Conservation (phyloP, 1,139 yeast species). For the Suhomyces terraborum region DNA sequence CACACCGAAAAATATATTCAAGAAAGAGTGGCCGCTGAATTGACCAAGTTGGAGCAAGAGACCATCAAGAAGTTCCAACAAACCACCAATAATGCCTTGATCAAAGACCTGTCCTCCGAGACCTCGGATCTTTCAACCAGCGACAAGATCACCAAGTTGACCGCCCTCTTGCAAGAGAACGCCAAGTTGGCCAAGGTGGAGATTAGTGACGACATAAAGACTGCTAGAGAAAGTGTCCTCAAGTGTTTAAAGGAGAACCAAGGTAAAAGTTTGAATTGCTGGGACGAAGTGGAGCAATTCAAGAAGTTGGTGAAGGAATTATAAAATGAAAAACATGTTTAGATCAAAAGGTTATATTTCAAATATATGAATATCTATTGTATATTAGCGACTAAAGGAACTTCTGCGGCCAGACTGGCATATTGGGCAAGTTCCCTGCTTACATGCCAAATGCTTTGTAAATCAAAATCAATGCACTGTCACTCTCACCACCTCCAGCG, state of each 20-base stretch:
- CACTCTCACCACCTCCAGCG: constrained; percentile 98
- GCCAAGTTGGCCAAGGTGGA: constrained; percentile 45
- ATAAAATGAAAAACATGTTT: constrained; percentile 20
- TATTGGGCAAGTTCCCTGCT: too few species aligned
- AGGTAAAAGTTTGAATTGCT: constrained; percentile 80
- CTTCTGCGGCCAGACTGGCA: too few species aligned
- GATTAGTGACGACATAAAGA: constrained; percentile 31
- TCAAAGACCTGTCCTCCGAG: constrained; percentile 25
- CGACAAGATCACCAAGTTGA: constrained; percentile 47
- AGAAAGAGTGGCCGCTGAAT: constrained; percentile 68
- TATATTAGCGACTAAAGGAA: neutral
- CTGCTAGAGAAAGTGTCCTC: constrained; percentile 59
- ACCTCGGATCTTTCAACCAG: constrained; percentile 36
- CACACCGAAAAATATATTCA: constrained; percentile 77
- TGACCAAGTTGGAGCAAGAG: constrained; percentile 62
- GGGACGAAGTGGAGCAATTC: constrained; percentile 80
- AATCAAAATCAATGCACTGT: constrained; percentile 84
- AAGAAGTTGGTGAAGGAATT: constrained; percentile 51
- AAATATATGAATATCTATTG: constrained; percentile 4
- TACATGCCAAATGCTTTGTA: constrained; percentile 75
- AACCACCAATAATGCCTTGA: constrained; percentile 47
- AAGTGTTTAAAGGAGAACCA: constrained; percentile 69
- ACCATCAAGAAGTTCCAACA: constrained; percentile 58
- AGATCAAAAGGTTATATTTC: neutral
- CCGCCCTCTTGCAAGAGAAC: constrained; percentile 50